Base-by-base conservation (phyloP, 2,329 filamentous ascomycete genomes). In the Ceratocystis cacaofunesta region DNA sequence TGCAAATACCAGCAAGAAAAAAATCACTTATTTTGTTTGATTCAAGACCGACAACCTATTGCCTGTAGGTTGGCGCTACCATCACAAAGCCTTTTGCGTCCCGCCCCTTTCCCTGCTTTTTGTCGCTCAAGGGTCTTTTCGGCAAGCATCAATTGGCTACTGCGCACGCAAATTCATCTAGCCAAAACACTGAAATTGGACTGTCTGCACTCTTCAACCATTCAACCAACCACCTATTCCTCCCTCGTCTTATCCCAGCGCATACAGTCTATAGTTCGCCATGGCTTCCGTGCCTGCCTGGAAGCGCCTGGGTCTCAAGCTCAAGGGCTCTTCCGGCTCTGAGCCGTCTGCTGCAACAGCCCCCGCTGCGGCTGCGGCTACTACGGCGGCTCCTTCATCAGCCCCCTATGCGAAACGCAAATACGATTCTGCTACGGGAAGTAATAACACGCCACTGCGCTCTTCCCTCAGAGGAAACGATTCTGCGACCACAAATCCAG, bases 251-350 rank as follows among this genome's bases (percentile, higher is more conserved):
- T 50, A 6, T 50, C 43, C n/a, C 36, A 30, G 70, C 74, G 70
- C 72, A 79, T 79, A 76, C 77, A 76, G 76, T 70, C 73, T 76
- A 71, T 73, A 72, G 70, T 74, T 74, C 70, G 73, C 72, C 71
- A 74, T 77, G 75, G 75, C 76, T 72, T 76, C 76, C 70, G 76
- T 80, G 68, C 82, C 82, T 66, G 81, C 81, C 69, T 84, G 82
- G 82, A 84, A 84, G 72, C 79, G 80, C 77, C 79, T 84, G 78
- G 82, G 82, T 74, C 79, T 84, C 72, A 83, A 83, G 77, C 81
- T 84, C 75, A 84, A 84, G 74, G 62, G 58, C 48, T 22, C 72
- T 73, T 68, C 70, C 71, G 66, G 70, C 71, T 69, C 71, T 71
- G 28, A 52, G 32, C 70, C 69, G 72, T 62, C 73, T 72, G 65